Base-by-base conservation (phyloP, 148 eudicot genomes). In the Arbutus unedo region DNA sequence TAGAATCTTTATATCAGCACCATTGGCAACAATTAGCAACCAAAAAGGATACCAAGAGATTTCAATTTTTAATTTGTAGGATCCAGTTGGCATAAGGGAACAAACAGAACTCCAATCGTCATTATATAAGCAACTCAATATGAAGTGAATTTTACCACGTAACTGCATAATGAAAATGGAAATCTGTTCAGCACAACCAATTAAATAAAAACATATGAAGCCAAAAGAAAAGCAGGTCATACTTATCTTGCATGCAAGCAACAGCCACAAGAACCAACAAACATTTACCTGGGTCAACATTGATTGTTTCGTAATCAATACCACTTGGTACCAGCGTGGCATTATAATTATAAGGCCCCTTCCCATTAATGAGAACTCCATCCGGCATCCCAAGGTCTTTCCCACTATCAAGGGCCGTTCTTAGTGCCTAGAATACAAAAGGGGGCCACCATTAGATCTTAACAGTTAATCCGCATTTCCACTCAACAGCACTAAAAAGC, bases 291-390 rank as follows among this genome's bases (percentile, higher is more conserved):
- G 98, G 98, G 47, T 94, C 98, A 79, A 96, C 98, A 79, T 87
- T 85, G 55, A 93, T 87, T 19, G 91, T 94, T 82, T 88, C 91
- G 79, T 89, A 82, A 3, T 88, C 93, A 51, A 94, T 87, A 49
- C 92, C 97, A 88, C 82, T 89, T 21, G 94, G 96, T 14, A 96
- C 99, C 82, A 92, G 90, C 8, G 98, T 88, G 15, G 81, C 62
- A 68, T 94, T 94, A 83, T 94, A 96, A 84, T 85, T 90, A 81
- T 90, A 96, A 14, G 99, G 99, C 68, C 99, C 99, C 85, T 93
- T 94, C 53, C 99, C 99, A 87, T 96, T 96, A 57, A 96, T 96
- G 44, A 96, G 96, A 74, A 94, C 99, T 19, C 98, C 99, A 85
- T 96, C 98, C 1, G 99, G 99, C 92, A 92, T 90, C 43, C 98